Evolutionary conservation across 805 yeast genomes (phyloP).

Genomic region (Starmerella apicola): DNA sequence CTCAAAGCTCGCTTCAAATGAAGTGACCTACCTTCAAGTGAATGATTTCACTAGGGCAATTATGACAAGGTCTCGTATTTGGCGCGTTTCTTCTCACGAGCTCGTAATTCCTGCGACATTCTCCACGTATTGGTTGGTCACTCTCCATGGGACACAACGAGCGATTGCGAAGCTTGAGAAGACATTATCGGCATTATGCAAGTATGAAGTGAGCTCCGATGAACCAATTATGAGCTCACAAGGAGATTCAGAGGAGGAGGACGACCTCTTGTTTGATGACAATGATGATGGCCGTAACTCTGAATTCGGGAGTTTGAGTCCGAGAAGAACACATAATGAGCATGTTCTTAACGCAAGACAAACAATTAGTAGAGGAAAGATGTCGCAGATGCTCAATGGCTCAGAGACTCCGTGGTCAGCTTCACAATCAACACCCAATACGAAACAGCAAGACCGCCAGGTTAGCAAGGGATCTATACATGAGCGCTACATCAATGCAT

Average conservation of each 20-base stretch:
- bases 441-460: too few species aligned
- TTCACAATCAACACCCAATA: too few species aligned
- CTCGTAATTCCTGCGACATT: conserved; percentile 20
- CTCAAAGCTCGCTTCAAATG: conserved; percentile 19
- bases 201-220: conserved; percentile 9
- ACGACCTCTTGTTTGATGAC: not conserved
- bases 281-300: not conserved
- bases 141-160: conserved; percentile 9
- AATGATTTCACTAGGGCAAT: conserved; percentile 21
- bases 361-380: conserved; percentile 1
- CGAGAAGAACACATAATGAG: not conserved
- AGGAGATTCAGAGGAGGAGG: not conserved
- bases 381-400: not conserved
- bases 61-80: conserved; percentile 20
- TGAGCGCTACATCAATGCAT: too few species aligned
- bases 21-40: conserved; percentile 21
- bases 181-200: conserved; percentile 14
- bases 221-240: too few species aligned
- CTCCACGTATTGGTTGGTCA: conserved; percentile 20
- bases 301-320: not conserved
- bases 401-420: not conserved
- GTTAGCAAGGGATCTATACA: too few species aligned
- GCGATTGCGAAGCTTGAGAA: conserved; percentile 15
- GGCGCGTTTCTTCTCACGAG: conserved; percentile 17
- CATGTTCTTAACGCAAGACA: not conserved